Base-by-base conservation (phyloP, 129 eudicot species). In the Flaveria sonorensis region DNA sequence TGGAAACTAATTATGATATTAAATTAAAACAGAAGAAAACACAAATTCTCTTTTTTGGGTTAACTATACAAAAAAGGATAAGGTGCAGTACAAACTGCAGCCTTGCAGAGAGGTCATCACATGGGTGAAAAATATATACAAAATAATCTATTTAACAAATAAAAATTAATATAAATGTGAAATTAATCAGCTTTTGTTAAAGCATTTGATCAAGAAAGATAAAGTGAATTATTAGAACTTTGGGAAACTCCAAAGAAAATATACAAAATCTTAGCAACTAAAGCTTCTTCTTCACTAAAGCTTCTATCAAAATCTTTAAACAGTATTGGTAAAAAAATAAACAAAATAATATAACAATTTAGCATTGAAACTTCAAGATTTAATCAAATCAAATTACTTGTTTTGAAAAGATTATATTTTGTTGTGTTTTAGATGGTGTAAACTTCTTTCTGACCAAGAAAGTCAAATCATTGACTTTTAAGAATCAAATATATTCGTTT, bases 271-370 rank as follows among this genome's bases (percentile, higher is more conserved):
- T 7, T 59, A 53, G 57, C 18, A 24, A 52, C 61, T 2, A 73
- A 73, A 80, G 74, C 85, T 77, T 82, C 81, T 82, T 82, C 79
- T 71, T 82, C 75, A 82, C 82, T 77, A 82, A 82, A 82, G 86
- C 57, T 56, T 42, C 39, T 59, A 48, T 30, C 42, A 18, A 73
- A 43, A 30, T 56, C 75, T 70, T 71, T 70, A 82, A 70, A 72
- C 74, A 32, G 71, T 46, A 68, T 5, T 74, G 42, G 10, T 1
- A 52, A 42, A 32, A 26, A 12, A 16, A 42, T 3, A n/a, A 39
- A 72, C 30, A 24, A 45, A 46, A 19, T 40, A 14, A 23, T 56
- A 28, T 1, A 40, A 23, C 66, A 62, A 79, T 5, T 14, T 32
- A 15, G 24, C 40, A 26, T 23, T 19, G 10, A 61, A 71, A 71